Conservation (phyloP, 1,284 basidiomycete species). For the Moesziomyces parantarcticus region DNA sequence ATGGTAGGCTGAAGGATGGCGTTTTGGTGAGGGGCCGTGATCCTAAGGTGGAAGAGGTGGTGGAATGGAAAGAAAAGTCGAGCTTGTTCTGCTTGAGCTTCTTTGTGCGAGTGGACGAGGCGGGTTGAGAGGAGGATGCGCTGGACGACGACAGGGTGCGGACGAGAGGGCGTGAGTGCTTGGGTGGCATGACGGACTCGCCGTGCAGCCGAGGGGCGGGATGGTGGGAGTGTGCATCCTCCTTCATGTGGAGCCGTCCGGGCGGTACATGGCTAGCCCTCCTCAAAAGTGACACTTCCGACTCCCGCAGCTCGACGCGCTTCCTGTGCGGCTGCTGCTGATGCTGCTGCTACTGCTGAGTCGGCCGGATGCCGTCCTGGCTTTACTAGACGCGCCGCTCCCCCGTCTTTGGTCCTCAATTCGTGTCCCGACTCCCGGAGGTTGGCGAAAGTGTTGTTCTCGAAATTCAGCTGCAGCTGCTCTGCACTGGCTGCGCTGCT, state of each 20-base stretch:
- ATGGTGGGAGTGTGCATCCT: neutral
- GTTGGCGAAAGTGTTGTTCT: slow-evolving; percentile 30
- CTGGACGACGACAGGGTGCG: slow-evolving; percentile 21
- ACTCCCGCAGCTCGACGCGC: too few relatives aligned
- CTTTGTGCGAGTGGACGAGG: slow-evolving; percentile 4
- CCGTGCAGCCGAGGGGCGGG: neutral
- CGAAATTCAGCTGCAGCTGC: neutral
- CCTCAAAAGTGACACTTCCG: slow-evolving; percentile 2
- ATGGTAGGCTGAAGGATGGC: slow-evolving; percentile 25
- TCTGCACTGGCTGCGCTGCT: neutral
- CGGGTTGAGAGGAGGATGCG: slow-evolving; percentile 3
- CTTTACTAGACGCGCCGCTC: too few relatives aligned
- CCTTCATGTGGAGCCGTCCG: slow-evolving; percentile 6
- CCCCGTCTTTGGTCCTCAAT: neutral
- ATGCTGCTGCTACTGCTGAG: slow-evolving; percentile 1
- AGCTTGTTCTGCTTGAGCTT: slow-evolving; percentile 51
- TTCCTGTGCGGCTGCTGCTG: neutral
- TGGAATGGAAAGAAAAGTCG: slow-evolving; percentile 42
- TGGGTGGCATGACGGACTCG: slow-evolving; percentile 19
- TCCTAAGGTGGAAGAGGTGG: slow-evolving; percentile 3
- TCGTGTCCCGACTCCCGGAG: neutral
- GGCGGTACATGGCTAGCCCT: too few relatives aligned
- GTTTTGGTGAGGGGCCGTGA: slow-evolving; percentile 34
- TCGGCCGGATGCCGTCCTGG: slow-evolving; percentile 24
- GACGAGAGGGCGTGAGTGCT: slow-evolving; percentile 12